These are phyloP conservation scores for Penicillium sumatraense DNA, from an alignment of 2,329 filamentous ascomycete species.

Conservation along the genomic window DNA sequence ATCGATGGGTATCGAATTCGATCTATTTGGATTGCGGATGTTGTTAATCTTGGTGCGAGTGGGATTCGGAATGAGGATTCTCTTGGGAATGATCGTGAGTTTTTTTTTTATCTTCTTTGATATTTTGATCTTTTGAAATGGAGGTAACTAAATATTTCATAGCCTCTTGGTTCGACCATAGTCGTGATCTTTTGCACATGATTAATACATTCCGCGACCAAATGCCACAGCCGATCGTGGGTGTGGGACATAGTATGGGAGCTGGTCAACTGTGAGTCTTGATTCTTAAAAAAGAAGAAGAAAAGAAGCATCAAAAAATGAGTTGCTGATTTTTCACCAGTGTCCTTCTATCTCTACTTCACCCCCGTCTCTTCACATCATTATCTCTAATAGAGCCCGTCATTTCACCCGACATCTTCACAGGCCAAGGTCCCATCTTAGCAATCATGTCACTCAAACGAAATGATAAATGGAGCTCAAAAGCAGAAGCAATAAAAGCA, in stretches of 20 bases:
- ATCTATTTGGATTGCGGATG: constrained; percentile 9
- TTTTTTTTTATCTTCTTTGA: too few species aligned
- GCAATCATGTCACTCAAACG: constrained; percentile 9
- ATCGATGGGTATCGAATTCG: background rate
- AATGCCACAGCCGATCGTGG: constrained; percentile 8
- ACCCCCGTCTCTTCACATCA: constrained; percentile 10
- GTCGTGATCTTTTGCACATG: constrained; percentile 9
- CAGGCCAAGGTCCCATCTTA: constrained; percentile 5
- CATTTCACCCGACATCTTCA: constrained; percentile 5
- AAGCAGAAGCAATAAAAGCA: background rate
- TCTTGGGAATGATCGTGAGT: constrained; percentile 10
- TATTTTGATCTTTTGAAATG: background rate
- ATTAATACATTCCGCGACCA: constrained; percentile 6
- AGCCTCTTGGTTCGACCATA: constrained; percentile 64
- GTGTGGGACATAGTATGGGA: constrained; percentile 48
- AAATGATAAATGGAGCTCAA: constrained; percentile 10
- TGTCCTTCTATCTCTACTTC: constrained; percentile 1
- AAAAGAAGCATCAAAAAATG: too few species aligned
- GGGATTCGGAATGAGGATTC: constrained; percentile 4
- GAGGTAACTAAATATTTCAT: background rate
- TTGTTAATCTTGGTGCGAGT: constrained; percentile 4
- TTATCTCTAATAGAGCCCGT: constrained; percentile 1
- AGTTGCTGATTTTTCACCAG: background rate
- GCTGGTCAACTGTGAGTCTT: constrained; percentile 6
- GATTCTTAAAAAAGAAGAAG: too few species aligned